A percentile compares a stretch with the other conserved stretches of the same genome.
These are phyloP conservation scores for Wallacemonas collosoma DNA, from an alignment of 208 protist genomes.

Conservation along the genomic window DNA sequence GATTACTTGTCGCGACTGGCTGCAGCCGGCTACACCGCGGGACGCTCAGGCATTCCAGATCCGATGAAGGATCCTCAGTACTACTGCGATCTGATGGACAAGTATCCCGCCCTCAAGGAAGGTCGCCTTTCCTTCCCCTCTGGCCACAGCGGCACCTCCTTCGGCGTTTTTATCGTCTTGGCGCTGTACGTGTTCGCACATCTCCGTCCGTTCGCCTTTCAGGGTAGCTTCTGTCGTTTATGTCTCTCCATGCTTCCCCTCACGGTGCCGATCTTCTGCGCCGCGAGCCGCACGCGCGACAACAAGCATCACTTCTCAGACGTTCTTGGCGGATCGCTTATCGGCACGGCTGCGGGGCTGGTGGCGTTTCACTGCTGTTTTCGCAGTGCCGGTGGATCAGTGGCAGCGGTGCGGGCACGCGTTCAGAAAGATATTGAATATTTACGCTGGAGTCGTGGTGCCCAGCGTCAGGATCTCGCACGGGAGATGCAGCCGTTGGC, in stretches of 20 bases:
- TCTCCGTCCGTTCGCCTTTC: conserved; percentile 56
- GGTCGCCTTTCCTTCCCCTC: conserved; percentile 91
- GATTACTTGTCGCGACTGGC: conserved; percentile 81
- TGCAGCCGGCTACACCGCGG: conserved; percentile 40
- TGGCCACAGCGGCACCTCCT: conserved; percentile 89
- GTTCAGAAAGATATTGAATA: conserved; percentile 43
- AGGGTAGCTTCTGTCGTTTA: conserved; percentile 70
- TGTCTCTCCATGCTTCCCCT: conserved; percentile 60
- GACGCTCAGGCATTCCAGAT: conserved; percentile 13
- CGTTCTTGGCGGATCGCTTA: conserved; percentile 69
- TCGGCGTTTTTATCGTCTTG: conserved; percentile 68
- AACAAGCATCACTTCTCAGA: conserved; percentile 90
- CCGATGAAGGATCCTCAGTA: conserved; percentile 42
- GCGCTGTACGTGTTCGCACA: conserved; percentile 74
- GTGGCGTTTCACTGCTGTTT: conserved; percentile 51
- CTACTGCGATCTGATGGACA: conserved; percentile 60
- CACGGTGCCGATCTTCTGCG: conserved; percentile 55
- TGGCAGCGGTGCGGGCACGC: conserved; percentile 38
- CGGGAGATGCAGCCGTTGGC: background rate
- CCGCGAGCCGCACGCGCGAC: conserved; percentile 84
- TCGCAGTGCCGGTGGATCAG: conserved; percentile 34
- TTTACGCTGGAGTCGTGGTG: conserved; percentile 13
- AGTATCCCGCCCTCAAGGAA: conserved; percentile 45
- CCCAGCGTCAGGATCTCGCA: background rate
- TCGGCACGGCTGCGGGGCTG: conserved; percentile 52